Conservation (phyloP, 495 filamentous ascomycete genomes). For the Penicillium robsamsonii region DNA sequence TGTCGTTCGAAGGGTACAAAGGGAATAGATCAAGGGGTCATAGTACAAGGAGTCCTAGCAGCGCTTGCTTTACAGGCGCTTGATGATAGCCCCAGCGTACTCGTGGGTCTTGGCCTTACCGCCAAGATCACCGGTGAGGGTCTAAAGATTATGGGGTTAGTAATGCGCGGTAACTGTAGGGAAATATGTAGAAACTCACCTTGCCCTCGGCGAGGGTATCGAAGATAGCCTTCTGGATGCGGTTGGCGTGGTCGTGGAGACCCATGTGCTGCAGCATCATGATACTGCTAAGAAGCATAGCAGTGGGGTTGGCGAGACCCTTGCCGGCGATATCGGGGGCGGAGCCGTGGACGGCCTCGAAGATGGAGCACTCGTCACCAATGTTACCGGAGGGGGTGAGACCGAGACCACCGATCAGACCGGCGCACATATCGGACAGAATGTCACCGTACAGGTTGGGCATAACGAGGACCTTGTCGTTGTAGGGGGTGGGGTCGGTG, state of each 20-base stretch:
- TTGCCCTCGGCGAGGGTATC: constrained; percentile 93
- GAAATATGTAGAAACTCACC: constrained; percentile 39
- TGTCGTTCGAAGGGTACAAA: constrained; percentile 45
- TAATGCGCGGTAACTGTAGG: neutral
- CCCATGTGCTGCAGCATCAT: constrained; percentile 99
- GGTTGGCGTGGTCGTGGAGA: constrained; percentile 75
- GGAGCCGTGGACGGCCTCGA: constrained; percentile 98
- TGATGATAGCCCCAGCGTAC: constrained; percentile 89
- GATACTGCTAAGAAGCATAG: constrained; percentile 83
- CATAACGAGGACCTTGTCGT: constrained; percentile 99
- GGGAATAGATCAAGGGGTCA: constrained; percentile 34
- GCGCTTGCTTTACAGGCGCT: constrained; percentile 61
- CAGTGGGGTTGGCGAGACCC: constrained; percentile 92
- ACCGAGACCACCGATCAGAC: constrained; percentile 95
- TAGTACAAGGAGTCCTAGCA: constrained; percentile 38
- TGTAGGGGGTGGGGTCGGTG: constrained; percentile 90
- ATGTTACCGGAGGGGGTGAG: constrained; percentile 98
- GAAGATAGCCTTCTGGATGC: constrained; percentile 93
- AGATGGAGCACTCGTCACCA: constrained; percentile 97
- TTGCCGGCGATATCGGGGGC: constrained; percentile 97
- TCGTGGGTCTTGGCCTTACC: constrained; percentile 90
- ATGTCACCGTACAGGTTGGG: constrained; percentile 99
- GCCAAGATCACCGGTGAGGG: constrained; percentile 90
- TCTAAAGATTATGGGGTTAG: constrained; percentile 33
- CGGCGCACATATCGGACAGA: constrained; percentile 98